phyloP scores from a whole-genome alignment of 352 stramenopile genomes.

The Phytophthora rubi region DNA sequence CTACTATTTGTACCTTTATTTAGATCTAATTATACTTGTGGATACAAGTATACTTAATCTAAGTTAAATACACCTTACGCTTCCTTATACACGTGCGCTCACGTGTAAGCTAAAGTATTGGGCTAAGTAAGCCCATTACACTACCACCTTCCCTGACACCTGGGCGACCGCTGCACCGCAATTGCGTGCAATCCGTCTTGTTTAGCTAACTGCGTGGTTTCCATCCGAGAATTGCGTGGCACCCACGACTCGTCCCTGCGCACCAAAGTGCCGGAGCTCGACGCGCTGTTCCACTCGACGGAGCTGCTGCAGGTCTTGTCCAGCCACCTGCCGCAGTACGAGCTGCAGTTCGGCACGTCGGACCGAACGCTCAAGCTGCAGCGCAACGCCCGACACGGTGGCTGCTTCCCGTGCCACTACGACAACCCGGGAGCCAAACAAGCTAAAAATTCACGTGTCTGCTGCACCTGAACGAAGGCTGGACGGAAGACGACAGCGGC shows the following conservation, averaged over 20 bases:
- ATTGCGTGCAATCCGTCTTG: no score
- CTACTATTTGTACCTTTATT: no score
- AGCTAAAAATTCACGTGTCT: constrained; percentile 78
- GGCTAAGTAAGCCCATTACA: no score
- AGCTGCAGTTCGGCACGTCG: constrained; percentile 63
- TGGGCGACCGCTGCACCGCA: no score
- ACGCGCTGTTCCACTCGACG: constrained; percentile 70
- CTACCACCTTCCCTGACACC: no score
- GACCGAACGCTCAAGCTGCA: constrained; percentile 80
- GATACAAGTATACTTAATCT: no score
- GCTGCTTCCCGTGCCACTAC: constrained; percentile 86
- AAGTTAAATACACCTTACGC: no score
- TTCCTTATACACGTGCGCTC: no score
- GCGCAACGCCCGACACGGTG: constrained; percentile 72
- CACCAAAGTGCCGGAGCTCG: constrained; percentile 63
- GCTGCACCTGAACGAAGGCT: constrained; percentile 80
- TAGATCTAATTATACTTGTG: no score
- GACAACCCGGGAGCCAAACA: constrained; percentile 86
- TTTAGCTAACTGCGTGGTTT: no score
- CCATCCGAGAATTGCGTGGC: no score
- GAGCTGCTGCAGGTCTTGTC: constrained; percentile 57
- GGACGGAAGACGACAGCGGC: constrained; percentile 69
- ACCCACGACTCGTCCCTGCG: constrained; percentile 61
- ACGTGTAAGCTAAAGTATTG: no score
- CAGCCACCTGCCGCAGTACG: constrained; percentile 59